Percentiles rank a stretch among this genome's conserved stretches.
These are phyloP conservation scores for Cystobasidiaceae sp. DNA, from an alignment of 1,284 basidiomycete species.

Conservation along the genomic window DNA sequence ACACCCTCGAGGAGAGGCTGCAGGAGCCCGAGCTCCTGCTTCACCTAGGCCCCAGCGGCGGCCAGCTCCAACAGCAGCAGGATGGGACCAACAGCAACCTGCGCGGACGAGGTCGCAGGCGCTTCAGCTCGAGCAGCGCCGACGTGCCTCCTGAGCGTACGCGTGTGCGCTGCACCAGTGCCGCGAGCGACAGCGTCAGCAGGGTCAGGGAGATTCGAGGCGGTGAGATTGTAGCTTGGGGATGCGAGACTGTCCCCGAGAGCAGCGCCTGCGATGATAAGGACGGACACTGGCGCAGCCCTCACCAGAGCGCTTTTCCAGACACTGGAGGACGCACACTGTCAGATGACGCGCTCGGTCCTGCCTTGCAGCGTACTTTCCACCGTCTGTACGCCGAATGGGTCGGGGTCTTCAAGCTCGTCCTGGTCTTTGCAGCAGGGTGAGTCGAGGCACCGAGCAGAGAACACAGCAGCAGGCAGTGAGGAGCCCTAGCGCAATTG, in stretches of 20 bases:
- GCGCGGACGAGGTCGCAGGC: not conserved
- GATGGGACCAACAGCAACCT: not conserved
- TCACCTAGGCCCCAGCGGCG: not conserved
- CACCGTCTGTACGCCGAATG: not conserved
- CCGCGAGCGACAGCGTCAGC: not conserved
- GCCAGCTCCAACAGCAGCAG: not conserved
- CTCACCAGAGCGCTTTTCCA: too few relatives aligned
- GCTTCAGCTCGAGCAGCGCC: not conserved
- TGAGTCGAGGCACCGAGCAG: not conserved
- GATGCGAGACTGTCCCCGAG: not conserved
- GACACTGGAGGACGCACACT: too few relatives aligned
- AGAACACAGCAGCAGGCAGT: not conserved
- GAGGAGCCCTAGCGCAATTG: not conserved
- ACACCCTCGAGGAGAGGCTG: conserved; percentile 13
- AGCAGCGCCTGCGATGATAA: not conserved
- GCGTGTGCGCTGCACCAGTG: too few relatives aligned
- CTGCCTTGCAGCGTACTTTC: not conserved
- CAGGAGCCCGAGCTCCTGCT: conserved; percentile 6
- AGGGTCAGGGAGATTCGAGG: conserved; percentile 12
- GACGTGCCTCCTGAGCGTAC: too few relatives aligned
- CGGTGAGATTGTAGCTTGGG: not conserved
- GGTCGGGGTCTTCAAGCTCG: not conserved
- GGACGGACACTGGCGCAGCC: not conserved
- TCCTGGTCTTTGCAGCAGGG: conserved; percentile 5
- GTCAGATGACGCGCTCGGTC: too few relatives aligned